These are phyloP conservation scores for Moniliella sp. DNA, from an alignment of 1,284 basidiomycete genomes.

Conservation along the genomic window DNA sequence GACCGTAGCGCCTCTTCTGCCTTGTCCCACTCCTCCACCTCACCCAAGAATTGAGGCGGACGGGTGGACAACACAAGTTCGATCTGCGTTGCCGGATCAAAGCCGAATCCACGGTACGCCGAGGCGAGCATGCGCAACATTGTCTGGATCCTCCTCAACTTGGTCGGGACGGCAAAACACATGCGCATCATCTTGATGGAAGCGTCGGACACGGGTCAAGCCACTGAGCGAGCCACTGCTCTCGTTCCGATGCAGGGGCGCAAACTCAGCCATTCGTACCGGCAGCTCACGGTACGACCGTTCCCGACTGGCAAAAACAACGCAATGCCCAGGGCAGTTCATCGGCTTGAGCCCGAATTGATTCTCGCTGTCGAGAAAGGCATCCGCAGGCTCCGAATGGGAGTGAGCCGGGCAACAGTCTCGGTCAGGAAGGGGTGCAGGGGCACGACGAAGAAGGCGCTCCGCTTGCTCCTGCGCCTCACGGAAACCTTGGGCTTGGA, in stretches of 20 bases:
- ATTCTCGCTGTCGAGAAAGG: no score
- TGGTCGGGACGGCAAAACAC: slow-evolving; percentile 26
- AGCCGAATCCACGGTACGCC: slow-evolving; percentile 27
- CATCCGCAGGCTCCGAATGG: no score
- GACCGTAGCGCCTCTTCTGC: slow-evolving; percentile 15
- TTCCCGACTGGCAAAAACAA: slow-evolving; percentile 20
- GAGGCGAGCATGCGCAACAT: slow-evolving; percentile 29
- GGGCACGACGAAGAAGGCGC: no score
- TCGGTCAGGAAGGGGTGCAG: no score
- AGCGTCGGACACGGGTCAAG: slow-evolving; percentile 22
- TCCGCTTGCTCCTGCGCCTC: slow-evolving; percentile 9
- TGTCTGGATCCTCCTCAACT: slow-evolving; percentile 15
- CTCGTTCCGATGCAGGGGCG: slow-evolving; percentile 26
- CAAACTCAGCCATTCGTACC: slow-evolving; percentile 24
- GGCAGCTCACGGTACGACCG: slow-evolving; percentile 25
- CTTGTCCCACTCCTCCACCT: slow-evolving; percentile 15
- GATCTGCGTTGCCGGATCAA: slow-evolving; percentile 13
- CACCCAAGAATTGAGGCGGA: slow-evolving; percentile 17
- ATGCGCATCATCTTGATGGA: slow-evolving; percentile 32
- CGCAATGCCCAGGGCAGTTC: slow-evolving; percentile 30
- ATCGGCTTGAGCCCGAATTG: slow-evolving; percentile 32
- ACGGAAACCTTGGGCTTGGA: slow-evolving; percentile 21
- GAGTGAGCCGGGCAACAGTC: no score
- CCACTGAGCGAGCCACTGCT: slow-evolving; percentile 21
- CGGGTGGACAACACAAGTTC: slow-evolving; percentile 30